phyloP scores from a whole-genome alignment of 225 moss, liverwort and hornwort genomes.

The Bryoerythrophyllum caledonicum region DNA sequence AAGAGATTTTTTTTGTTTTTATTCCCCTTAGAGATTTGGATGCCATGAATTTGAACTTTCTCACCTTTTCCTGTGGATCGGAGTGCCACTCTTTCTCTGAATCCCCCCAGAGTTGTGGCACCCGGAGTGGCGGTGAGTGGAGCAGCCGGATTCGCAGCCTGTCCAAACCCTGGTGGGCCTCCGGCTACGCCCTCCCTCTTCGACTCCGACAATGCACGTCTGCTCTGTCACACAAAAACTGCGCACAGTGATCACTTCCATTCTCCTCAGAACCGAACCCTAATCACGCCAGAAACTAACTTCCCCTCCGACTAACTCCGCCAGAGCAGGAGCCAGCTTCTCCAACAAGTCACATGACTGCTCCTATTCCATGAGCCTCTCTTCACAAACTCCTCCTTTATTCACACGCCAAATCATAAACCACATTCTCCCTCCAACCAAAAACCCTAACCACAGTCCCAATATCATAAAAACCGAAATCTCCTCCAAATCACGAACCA shows the following conservation, averaged over 20 bases:
- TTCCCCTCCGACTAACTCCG: too few species aligned
- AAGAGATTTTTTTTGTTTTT: too few species aligned
- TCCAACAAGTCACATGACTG: too few species aligned
- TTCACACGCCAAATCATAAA: too few species aligned
- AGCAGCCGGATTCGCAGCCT: conserved; percentile 33
- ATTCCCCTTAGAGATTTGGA: too few species aligned
- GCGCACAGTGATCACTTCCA: conserved; percentile 1
- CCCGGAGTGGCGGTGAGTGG: conserved; percentile 26
- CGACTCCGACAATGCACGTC: conserved; percentile 43
- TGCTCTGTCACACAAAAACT: conserved; percentile 46
- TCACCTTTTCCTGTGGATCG: conserved; percentile 56
- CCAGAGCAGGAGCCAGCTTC: too few species aligned
- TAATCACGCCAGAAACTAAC: background rate
- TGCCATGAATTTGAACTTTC: background rate
- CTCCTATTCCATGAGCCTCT: too few species aligned
- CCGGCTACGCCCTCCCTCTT: conserved; percentile 51
- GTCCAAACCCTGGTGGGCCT: conserved; percentile 57
- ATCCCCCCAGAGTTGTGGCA: conserved; percentile 29
- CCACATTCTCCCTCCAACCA: too few species aligned
- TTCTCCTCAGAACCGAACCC: background rate
- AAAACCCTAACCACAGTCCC: too few species aligned
- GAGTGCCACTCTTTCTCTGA: conserved; percentile 51
- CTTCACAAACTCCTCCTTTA: too few species aligned
- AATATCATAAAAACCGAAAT: too few species aligned
- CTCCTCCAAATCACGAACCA: too few species aligned